phyloP scores from a whole-genome alignment of 1,284 basidiomycete genomes.

The Chalciporus sp. region DNA sequence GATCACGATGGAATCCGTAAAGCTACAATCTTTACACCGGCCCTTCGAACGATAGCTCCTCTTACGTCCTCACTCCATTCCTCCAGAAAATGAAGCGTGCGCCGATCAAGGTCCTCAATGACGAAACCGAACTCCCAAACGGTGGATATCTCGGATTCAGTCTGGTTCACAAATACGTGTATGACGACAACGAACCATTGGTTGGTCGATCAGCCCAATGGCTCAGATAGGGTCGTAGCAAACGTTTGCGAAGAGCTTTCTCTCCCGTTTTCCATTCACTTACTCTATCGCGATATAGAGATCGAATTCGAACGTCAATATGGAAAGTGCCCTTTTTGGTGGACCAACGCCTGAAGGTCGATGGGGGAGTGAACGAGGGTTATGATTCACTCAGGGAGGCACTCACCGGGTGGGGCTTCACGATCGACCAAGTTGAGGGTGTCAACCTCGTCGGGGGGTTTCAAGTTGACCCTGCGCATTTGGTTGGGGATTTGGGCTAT shows the following conservation, averaged over 20 bases:
- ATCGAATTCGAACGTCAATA: too few species aligned
- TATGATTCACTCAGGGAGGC: slow-evolving; percentile 18
- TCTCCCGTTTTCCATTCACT: not conserved
- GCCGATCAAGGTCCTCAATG: not conserved
- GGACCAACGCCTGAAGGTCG: too few species aligned
- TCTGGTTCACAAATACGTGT: not conserved
- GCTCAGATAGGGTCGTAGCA: not conserved
- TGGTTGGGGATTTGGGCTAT: not conserved
- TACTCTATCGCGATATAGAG: not conserved
- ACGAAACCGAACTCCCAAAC: not conserved
- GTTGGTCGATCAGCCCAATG: not conserved
- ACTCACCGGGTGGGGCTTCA: slow-evolving; percentile 8
- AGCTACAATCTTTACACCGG: not conserved
- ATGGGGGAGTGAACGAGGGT: too few species aligned
- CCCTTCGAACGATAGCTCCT: not conserved
- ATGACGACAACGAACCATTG: not conserved
- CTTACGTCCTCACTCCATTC: not conserved
- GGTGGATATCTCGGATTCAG: too few species aligned
- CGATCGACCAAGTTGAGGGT: slow-evolving; percentile 16
- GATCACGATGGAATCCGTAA: too few species aligned
- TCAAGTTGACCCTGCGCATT: not conserved
- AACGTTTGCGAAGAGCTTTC: not conserved
- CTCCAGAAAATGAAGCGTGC: not conserved
- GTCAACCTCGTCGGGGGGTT: not conserved
- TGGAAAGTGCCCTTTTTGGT: not conserved